phyloP scores from a whole-genome alignment of 192 early-diverging fungal species.

The Paraglomus brasilianum region DNA sequence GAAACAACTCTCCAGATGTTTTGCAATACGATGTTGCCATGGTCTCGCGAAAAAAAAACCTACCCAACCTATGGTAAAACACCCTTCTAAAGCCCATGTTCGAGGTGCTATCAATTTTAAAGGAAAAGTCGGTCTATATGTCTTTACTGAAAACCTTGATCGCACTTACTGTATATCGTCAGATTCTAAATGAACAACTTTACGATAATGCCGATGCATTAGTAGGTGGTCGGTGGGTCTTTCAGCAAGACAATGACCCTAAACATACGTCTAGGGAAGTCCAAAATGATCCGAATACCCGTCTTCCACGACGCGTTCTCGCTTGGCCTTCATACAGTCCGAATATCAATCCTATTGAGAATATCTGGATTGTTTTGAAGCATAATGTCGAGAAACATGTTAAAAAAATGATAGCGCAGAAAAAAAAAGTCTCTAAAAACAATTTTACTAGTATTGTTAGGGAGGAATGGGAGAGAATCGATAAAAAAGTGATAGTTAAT shows the following conservation, averaged over 20 bases:
- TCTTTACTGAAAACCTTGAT: constrained; percentile 1
- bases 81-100: constrained; percentile 11
- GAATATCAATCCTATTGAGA: neutral
- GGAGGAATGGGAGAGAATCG: neutral
- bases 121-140: neutral
- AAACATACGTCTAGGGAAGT: neutral
- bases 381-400: neutral
- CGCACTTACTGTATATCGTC: constrained; percentile 3
- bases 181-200: constrained; percentile 2
- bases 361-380: neutral
- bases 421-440: neutral
- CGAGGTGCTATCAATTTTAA: neutral
- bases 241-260: neutral
- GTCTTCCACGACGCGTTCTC: neutral
- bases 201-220: neutral
- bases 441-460: constrained; percentile 4
- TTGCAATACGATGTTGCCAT: constrained; percentile 3
- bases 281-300: neutral
- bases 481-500: neutral
- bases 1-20: constrained; percentile 25
- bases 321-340: constrained; percentile 8
- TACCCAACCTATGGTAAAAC: constrained; percentile 19
- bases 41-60: constrained; percentile 14
- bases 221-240: constrained; percentile 7
- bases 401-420: too few relatives aligned